Percentiles rank a stretch among this genome's conserved stretches.
Conservation (phyloP, 2,329 filamentous ascomycete species). For the Calonectria pteridis region DNA sequence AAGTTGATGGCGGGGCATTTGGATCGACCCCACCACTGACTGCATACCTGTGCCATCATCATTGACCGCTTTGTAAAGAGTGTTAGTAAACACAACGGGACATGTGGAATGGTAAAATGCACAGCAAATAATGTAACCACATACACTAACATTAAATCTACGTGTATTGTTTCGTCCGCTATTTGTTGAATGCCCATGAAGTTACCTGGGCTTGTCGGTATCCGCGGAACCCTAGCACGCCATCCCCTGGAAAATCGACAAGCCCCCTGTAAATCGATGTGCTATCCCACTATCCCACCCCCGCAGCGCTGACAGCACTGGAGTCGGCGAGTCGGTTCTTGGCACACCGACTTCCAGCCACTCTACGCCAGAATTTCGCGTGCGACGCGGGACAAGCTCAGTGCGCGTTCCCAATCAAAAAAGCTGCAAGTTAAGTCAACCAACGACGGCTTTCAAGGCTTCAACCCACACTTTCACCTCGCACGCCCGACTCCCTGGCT, state of each 20-base stretch:
- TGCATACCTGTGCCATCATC: background rate
- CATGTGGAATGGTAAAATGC: too few species aligned
- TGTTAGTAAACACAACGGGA: too few species aligned
- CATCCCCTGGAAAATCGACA: conserved; percentile 23
- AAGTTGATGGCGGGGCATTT: conserved; percentile 38
- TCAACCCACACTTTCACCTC: conserved; percentile 4
- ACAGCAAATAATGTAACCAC: background rate
- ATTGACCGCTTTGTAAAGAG: background rate
- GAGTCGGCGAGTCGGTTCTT: conserved; percentile 3
- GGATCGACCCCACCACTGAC: conserved; percentile 31
- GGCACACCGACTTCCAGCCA: conserved; percentile 34
- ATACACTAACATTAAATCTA: too few species aligned
- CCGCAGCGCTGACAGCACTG: background rate
- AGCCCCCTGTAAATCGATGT: conserved; percentile 14
- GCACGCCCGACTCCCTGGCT: background rate
- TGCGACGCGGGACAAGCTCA: conserved; percentile 35
- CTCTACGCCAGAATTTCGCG: conserved; percentile 45
- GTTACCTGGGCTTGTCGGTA: background rate
- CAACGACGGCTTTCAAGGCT: conserved; percentile 15
- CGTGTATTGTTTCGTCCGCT: background rate
- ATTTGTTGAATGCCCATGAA: background rate
- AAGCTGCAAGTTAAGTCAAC: background rate
- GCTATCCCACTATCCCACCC: conserved; percentile 12
- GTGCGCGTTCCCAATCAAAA: conserved; percentile 35
- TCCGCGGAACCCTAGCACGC: conserved; percentile 30